phyloP scores from a whole-genome alignment of 768 basidiomycete species.

The Auriscalpium vulgare region DNA sequence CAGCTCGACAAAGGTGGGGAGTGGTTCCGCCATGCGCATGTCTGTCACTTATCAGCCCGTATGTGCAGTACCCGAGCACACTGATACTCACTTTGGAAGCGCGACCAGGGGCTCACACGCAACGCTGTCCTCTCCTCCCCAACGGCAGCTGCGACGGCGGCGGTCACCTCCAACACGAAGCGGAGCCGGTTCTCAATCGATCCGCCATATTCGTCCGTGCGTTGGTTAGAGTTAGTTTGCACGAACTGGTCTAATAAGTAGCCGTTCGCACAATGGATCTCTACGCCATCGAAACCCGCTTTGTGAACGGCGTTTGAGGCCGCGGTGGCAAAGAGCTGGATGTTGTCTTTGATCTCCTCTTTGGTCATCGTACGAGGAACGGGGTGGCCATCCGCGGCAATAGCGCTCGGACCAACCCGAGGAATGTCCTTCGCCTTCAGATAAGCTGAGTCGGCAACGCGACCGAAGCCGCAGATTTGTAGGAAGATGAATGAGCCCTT shows the following conservation, averaged over 20 bases:
- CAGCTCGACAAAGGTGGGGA: constrained; percentile 22
- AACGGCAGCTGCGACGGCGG: constrained; percentile 41
- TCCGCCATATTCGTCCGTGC: constrained; percentile 65
- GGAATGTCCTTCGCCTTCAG: constrained; percentile 18
- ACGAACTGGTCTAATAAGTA: constrained; percentile 56
- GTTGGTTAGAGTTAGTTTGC: constrained; percentile 45
- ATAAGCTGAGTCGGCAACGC: constrained; percentile 18
- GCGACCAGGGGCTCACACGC: constrained; percentile 46
- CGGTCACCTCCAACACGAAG: constrained; percentile 48
- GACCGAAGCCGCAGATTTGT: constrained; percentile 45
- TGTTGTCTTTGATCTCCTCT: constrained; percentile 42
- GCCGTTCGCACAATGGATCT: constrained; percentile 30
- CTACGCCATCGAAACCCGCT: constrained; percentile 60
- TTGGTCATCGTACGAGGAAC: constrained; percentile 35
- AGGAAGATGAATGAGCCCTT: constrained; percentile 34
- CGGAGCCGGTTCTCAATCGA: constrained; percentile 49
- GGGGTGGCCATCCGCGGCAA: constrained; percentile 10
- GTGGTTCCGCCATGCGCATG: constrained; percentile 20
- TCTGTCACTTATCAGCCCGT: neutral
- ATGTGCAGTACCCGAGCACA: neutral
- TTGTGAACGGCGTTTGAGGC: constrained; percentile 1
- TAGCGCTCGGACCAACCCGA: constrained; percentile 20
- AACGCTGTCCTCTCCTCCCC: constrained; percentile 47
- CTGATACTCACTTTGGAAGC: constrained; percentile 22
- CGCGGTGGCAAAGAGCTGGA: constrained; percentile 35